Conservation (phyloP, 2,329 filamentous ascomycete species). For the Colletotrichum siamense region DNA sequence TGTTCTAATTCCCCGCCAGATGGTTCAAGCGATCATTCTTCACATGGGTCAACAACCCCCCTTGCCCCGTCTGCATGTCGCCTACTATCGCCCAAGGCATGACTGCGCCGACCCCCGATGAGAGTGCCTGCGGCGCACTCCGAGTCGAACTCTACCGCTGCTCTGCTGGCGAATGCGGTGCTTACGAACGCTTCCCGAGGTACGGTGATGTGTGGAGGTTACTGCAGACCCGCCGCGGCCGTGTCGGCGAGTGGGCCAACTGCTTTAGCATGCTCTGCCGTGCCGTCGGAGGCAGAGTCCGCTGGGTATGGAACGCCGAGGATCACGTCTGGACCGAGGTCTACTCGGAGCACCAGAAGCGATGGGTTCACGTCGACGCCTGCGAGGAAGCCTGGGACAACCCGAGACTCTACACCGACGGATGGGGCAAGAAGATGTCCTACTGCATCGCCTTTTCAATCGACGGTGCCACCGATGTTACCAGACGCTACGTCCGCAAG, state of each 20-base stretch:
- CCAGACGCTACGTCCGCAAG: constrained; percentile 74
- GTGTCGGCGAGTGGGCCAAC: constrained; percentile 96
- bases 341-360: constrained; percentile 89
- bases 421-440: constrained; percentile 95
- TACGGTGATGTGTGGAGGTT: constrained; percentile 96
- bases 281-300: constrained; percentile 86
- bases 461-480: constrained; percentile 76
- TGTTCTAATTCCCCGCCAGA: constrained; percentile 44
- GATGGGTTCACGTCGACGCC: constrained; percentile 96
- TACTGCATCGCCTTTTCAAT: constrained; percentile 98
- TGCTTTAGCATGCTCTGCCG: constrained; percentile 99
- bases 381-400: constrained; percentile 97
- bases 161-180: constrained; percentile 74
- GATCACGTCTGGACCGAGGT: constrained; percentile 98
- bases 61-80: constrained; percentile 80
- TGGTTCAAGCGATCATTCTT: constrained; percentile 98
- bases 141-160: constrained; percentile 92
- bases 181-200: constrained; percentile 87
- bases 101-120: constrained; percentile 85
- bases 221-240: constrained; percentile 83
- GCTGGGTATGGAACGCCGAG: constrained; percentile 98
- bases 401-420: constrained; percentile 88
- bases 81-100: constrained; percentile 85
- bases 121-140: constrained; percentile 85
- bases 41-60: constrained; percentile 94